Evolutionary conservation across 106 monocot species (phyloP).

Genomic region (Acorus calamus): DNA sequence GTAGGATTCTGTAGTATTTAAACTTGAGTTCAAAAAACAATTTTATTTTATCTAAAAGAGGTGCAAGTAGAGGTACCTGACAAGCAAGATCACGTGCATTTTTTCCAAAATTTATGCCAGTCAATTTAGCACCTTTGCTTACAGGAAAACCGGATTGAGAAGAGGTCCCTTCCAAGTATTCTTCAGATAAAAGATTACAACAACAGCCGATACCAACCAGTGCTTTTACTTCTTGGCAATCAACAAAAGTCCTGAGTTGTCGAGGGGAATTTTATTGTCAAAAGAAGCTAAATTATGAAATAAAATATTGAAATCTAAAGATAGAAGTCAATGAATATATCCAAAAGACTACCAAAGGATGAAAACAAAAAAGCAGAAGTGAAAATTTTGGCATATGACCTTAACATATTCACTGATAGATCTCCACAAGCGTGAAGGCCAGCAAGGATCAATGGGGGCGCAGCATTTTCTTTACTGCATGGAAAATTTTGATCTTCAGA

Average conservation of each 20-base stretch:
- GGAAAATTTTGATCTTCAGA: conserved; percentile 2
- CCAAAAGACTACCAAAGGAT: not conserved
- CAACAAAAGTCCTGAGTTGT: conserved; percentile 61
- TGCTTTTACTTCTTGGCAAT: conserved; percentile 74
- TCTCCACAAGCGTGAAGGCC: conserved; percentile 99
- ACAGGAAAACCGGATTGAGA: conserved; percentile 56
- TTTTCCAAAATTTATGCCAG: conserved; percentile 44
- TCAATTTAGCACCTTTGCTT: conserved; percentile 53
- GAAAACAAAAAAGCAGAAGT: not conserved
- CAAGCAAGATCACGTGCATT: conserved; percentile 93
- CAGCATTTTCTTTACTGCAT: not conserved
- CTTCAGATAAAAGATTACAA: conserved; percentile 85
- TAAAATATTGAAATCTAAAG: not conserved
- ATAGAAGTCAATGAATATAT: not conserved
- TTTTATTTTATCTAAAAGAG: not conserved
- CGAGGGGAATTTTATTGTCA: not conserved
- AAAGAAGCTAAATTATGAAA: not conserved
- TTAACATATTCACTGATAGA: conserved; percentile 93
- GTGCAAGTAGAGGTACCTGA: conserved; percentile 37
- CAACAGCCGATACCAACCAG: conserved; percentile 80
- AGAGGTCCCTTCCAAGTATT: conserved; percentile 10
- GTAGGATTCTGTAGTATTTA: too few relatives aligned
- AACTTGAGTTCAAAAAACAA: not conserved
- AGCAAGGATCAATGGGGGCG: conserved; percentile 47
- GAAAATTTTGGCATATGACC: conserved; percentile 27